phyloP scores from a whole-genome alignment of 1,139 yeast genomes.

The Keqinozyma sinolaborantium region DNA sequence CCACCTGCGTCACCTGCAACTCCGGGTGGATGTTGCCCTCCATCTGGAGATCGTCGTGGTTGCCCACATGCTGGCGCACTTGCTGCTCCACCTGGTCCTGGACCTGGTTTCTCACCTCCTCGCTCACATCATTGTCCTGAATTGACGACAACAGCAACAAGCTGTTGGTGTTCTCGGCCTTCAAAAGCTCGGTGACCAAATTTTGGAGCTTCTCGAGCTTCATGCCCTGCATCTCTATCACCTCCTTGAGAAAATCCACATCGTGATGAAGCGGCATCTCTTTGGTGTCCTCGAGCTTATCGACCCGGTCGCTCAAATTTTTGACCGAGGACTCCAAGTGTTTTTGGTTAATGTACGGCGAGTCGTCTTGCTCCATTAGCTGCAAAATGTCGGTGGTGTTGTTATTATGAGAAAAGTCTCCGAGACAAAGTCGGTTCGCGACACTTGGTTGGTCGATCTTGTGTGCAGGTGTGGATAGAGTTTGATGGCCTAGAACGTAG shows the following conservation, averaged over 20 bases:
- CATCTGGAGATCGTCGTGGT: constrained; percentile 7
- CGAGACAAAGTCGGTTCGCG: neutral
- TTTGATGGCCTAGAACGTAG: no score
- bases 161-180: constrained; percentile 28
- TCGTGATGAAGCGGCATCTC: constrained; percentile 26
- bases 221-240: constrained; percentile 35
- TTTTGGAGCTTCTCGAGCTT: constrained; percentile 38
- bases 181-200: constrained; percentile 29
- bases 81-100: constrained; percentile 16
- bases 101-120: constrained; percentile 8
- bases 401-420: neutral
- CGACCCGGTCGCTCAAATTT: constrained; percentile 9
- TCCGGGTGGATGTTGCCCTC: constrained; percentile 15
- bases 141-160: constrained; percentile 13
- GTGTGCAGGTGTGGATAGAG: no score
- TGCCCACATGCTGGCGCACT: constrained; percentile 9
- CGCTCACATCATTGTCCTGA: constrained; percentile 21
- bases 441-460: neutral
- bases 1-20: constrained; percentile 7
- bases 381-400: neutral
- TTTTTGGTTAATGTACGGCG: neutral
- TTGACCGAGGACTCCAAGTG: constrained; percentile 11
- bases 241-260: constrained; percentile 31
- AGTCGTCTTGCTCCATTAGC: neutral
- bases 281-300: constrained; percentile 19